Evolutionary conservation across 345 rosid genomes (phyloP).

Genomic region (Laguncularia racemosa): DNA sequence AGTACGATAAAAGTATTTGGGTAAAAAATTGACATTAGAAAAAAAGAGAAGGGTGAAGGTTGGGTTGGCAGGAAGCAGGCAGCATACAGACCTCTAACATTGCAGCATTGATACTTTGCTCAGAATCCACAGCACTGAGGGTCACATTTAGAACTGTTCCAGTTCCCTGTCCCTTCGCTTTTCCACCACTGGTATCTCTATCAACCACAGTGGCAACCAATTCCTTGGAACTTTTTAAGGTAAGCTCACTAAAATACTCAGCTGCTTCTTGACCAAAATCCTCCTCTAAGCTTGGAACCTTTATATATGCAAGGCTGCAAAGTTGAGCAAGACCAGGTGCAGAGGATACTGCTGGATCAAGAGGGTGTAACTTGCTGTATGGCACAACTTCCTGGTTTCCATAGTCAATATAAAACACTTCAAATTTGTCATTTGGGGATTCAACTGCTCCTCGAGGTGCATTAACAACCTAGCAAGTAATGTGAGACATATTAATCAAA

Average conservation of each 20-base stretch:
- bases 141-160: slow-evolving; percentile 67
- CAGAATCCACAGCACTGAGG: slow-evolving; percentile 64
- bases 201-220: slow-evolving; percentile 80
- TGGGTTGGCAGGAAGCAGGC: not conserved
- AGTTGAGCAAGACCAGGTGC: slow-evolving; percentile 89
- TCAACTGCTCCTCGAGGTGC: slow-evolving; percentile 69
- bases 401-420: slow-evolving; percentile 91
- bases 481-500: not conserved
- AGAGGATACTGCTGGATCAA: slow-evolving; percentile 64
- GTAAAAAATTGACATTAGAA: no score
- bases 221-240: slow-evolving; percentile 56
- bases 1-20: no score
- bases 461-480: slow-evolving; percentile 55
- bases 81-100: slow-evolving; percentile 66
- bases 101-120: slow-evolving; percentile 74
- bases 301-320: slow-evolving; percentile 85
- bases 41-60: no score
- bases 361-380: slow-evolving; percentile 62
- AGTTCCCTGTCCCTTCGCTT: slow-evolving; percentile 92
- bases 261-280: slow-evolving; percentile 91
- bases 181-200: slow-evolving; percentile 80
- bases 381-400: slow-evolving; percentile 90
- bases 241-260: slow-evolving; percentile 52
- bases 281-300: slow-evolving; percentile 75
- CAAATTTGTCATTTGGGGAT: slow-evolving; percentile 68